Base-by-base conservation (phyloP, 805 yeast genomes). In the Cyberlindnera euphorbiae region DNA sequence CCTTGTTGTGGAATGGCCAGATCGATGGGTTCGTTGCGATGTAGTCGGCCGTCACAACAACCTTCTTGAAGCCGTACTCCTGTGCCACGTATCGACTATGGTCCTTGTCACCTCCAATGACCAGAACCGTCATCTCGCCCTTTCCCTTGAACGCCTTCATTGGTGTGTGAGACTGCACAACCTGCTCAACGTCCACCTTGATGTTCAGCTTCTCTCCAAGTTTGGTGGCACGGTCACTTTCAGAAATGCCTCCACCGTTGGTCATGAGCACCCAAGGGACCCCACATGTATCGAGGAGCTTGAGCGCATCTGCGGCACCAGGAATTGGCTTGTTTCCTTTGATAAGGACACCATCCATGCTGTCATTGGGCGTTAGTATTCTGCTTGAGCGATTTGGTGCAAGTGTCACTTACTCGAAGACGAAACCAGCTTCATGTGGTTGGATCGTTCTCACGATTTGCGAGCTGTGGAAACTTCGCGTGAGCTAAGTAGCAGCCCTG, bases 151-250 rank as follows among this genome's bases (percentile, higher is more conserved):
- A 61, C 0, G 79, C 70, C 45, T 72, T 73, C 69, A 81, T 77
- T 1, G 96, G 96, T 0, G 97, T 87, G 56, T 89, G 97, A 26
- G 90, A 77, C 58, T 84, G 94, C 13, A 89, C 77, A 29, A 89
- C 65, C 51, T 88, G 96, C 2, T 59, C 54, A 4, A 41, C 43
- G 2, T 60, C 53, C 11, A 53, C 39, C 1, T 36, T 16, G 8
- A 54, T 16, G 7, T 62, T 68, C 35, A 82, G 58, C 24, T 59
- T 59, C 8, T 62, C 50, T 2, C 77, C 67, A 4, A 85, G 56
- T 23, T 68, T 71, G 3, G 65, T 63, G 2, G 78, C 76, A 29
- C 95, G 64, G n/a, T 66, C 69, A 5, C 51, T 42, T 52, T 88
- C 97, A 10, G 73, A 60, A 22, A 70, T 70, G 2, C 97, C 96